Base-by-base conservation (phyloP, 306 rosid species). In the Potentilla sterilis region DNA sequence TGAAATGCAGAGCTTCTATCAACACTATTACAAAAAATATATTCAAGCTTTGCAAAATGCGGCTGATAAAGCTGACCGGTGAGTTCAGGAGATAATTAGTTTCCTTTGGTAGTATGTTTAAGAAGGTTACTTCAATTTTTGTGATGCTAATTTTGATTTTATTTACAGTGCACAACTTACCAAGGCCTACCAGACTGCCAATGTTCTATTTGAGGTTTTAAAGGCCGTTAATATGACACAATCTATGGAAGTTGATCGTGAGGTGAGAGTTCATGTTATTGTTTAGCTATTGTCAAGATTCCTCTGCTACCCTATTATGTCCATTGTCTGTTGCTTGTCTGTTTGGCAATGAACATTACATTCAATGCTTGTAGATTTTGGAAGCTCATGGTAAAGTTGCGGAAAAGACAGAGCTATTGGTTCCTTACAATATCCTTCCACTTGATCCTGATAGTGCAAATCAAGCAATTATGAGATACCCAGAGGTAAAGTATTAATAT, bases 51-150 rank as follows among this genome's bases (percentile, higher is more conserved):
- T 94, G 84, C 93, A 90, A 48, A 92, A 83, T 90, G 95, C 94
- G 67, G 97, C 97, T 65, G 92, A 94, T 82, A 94, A 94, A 84
- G 97, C 96, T 85, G 96, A 94, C 75, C 97, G 98, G 98, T 94
- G 78, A 22, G 89, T 67, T 76, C 67, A 5, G 67, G 19, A 54
- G 42, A 55, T 70, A 48, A 64, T 70, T 46, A 32, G 74, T 57
- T 55, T 66, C 51, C 21, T 78, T 75, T 21, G 3, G 52, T 47
- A 15, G 4, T 37, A 67, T 68, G 54, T 40, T 9, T 67, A 28
- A 42, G 9, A 66, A 40, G 40, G 4, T 74, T 69, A 43, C 74
- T 86, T 77, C 46, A 42, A 12, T 61, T 16, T 74, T 24, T 37
- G 69, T 82, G 81, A 54, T 38, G 42, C 21, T 54, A 65, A 51